These are phyloP conservation scores for Tagetes patula DNA, from an alignment of 129 eudicot species.

Conservation along the genomic window DNA sequence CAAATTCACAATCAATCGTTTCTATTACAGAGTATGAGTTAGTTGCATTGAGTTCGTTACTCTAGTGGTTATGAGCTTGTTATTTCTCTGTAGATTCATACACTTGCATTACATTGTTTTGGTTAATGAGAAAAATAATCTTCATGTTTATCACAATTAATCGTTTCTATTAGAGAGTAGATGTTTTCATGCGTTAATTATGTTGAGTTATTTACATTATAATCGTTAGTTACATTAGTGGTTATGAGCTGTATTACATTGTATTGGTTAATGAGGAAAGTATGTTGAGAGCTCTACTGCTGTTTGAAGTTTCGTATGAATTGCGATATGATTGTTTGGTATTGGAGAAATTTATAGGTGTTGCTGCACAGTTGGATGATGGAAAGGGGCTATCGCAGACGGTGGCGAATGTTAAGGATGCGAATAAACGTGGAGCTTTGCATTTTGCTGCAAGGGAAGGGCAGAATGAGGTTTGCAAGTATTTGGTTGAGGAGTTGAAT, in stretches of 20 bases:
- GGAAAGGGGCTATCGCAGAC: constrained; percentile 82
- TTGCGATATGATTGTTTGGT: not conserved
- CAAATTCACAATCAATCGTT: not conserved
- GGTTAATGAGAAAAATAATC: not conserved
- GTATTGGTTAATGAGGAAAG: too few species aligned
- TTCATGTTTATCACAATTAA: not conserved
- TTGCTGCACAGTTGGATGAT: constrained; percentile 72
- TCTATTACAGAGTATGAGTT: too few species aligned
- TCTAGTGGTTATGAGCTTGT: too few species aligned
- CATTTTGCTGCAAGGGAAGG: constrained; percentile 98
- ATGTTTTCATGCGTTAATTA: too few species aligned
- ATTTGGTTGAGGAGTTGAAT: constrained; percentile 80
- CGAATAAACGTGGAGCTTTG: constrained; percentile 83
- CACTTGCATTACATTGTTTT: too few species aligned
- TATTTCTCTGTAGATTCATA: too few species aligned
- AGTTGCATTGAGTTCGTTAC: too few species aligned
- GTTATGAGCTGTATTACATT: too few species aligned
- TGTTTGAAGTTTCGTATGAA: not conserved
- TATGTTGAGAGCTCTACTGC: too few species aligned
- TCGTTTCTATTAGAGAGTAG: not conserved
- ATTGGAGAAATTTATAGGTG: constrained; percentile 38
- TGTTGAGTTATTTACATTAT: too few species aligned
- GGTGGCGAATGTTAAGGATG: constrained; percentile 79
- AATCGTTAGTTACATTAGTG: too few species aligned
- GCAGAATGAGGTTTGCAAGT: constrained; percentile 82